These are phyloP conservation scores for Fagopyrum esculentum DNA, from an alignment of 148 eudicot genomes.

Conservation along the genomic window DNA sequence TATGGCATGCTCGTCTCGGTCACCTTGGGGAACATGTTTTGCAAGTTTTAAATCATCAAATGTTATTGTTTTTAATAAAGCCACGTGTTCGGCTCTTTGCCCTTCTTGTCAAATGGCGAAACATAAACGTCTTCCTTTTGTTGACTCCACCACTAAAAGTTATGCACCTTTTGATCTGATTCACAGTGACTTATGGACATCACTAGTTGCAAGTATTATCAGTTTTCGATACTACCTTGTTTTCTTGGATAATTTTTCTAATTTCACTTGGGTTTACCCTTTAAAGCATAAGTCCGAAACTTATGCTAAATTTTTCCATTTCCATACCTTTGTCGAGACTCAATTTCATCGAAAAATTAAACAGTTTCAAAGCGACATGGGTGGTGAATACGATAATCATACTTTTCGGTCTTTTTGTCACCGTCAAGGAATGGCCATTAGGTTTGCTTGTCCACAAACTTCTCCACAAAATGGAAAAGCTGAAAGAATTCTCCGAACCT, in stretches of 20 bases:
- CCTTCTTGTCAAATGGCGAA: too few relatives aligned
- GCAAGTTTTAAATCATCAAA: too few relatives aligned
- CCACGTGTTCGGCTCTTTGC: neutral
- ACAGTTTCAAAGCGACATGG: neutral
- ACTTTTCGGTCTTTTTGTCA: neutral
- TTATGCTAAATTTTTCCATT: neutral
- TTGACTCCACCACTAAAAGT: neutral
- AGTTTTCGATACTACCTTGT: neutral
- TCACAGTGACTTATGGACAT: neutral
- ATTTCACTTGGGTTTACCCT: neutral
- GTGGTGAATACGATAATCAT: neutral
- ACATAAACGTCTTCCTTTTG: neutral
- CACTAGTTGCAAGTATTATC: neutral
- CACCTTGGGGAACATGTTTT: neutral
- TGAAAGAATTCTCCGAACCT: neutral
- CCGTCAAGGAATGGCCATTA: neutral
- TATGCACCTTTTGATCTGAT: neutral
- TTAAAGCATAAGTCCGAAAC: neutral
- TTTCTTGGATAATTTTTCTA: neutral
- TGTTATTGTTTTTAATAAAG: neutral
- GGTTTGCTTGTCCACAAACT: neutral
- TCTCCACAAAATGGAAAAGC: neutral
- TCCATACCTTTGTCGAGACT: neutral
- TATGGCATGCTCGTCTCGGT: constrained; percentile 1
- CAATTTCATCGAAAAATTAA: neutral